A percentile compares a stretch with the other conserved stretches of the same genome.
Conservation (phyloP, 257 asterid species). For the Capsicum chinense region DNA sequence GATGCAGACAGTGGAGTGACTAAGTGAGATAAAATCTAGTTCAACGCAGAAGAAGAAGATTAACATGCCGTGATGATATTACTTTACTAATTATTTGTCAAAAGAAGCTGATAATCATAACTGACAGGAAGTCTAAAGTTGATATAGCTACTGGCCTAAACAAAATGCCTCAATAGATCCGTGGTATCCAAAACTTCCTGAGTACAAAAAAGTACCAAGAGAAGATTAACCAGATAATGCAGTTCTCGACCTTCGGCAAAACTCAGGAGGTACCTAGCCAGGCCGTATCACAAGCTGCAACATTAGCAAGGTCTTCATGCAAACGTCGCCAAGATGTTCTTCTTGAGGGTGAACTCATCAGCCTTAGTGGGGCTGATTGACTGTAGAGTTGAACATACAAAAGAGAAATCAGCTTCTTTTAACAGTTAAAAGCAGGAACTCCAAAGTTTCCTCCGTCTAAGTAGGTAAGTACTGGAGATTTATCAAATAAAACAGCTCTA, state of each 20-base stretch:
- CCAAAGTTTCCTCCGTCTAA: not conserved
- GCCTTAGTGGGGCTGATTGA: slow-evolving; percentile 73
- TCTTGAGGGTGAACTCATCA: slow-evolving; percentile 86
- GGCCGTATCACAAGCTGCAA: slow-evolving; percentile 24
- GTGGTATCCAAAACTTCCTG: slow-evolving; percentile 2
- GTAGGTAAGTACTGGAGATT: not conserved
- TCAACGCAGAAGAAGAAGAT: not conserved
- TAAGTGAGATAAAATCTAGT: not conserved
- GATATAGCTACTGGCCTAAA: slow-evolving; percentile 7
- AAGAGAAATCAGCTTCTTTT: slow-evolving; percentile 23
- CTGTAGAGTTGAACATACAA: slow-evolving; percentile 49
- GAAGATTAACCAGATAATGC: slow-evolving; percentile 34
- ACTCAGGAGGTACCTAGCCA: slow-evolving; percentile 19
- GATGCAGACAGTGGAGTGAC: not conserved
- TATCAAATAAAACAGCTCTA: not conserved
- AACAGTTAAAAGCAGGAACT: not conserved
- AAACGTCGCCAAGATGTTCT: slow-evolving; percentile 74
- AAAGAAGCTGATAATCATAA: slow-evolving; percentile 3
- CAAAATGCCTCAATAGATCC: slow-evolving; percentile 18
- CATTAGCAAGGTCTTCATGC: slow-evolving; percentile 42
- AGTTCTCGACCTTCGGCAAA: slow-evolving; percentile 32
- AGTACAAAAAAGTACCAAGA: slow-evolving; percentile 28
- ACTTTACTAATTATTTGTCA: slow-evolving; percentile 9
- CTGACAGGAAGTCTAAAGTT: not conserved
- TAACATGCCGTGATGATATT: not conserved